phyloP scores from a whole-genome alignment of 2,329 filamentous ascomycete genomes.

The Cordyceps militaris region DNA sequence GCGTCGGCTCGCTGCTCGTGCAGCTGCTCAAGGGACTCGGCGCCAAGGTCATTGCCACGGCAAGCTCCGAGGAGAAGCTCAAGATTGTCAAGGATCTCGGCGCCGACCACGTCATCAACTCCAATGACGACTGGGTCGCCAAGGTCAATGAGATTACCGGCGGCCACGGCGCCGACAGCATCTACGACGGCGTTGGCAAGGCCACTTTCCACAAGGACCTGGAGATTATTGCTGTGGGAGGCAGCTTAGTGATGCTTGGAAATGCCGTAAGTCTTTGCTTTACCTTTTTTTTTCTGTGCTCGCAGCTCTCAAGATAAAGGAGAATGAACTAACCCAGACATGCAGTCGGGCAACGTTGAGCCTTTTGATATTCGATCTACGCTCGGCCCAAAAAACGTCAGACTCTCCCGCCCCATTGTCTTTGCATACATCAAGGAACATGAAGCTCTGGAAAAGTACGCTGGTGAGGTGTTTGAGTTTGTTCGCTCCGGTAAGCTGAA shows the following conservation, averaged over 20 bases:
- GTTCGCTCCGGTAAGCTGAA: constrained; percentile 63
- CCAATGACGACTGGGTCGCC: constrained; percentile 49
- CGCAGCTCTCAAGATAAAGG: no score
- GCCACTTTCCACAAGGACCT: constrained; percentile 74
- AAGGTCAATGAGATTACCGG: constrained; percentile 63
- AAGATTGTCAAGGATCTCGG: constrained; percentile 62
- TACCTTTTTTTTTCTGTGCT: background rate
- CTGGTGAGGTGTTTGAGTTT: constrained; percentile 64
- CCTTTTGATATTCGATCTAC: constrained; percentile 48
- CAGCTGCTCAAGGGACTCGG: constrained; percentile 68
- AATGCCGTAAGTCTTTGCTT: constrained; percentile 57
- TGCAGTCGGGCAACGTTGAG: constrained; percentile 61
- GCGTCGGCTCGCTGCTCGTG: constrained; percentile 67
- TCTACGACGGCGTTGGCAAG: constrained; percentile 84
- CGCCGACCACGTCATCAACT: constrained; percentile 66
- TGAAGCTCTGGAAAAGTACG: constrained; percentile 65
- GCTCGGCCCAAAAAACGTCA: constrained; percentile 67
- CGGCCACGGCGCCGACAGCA: constrained; percentile 64
- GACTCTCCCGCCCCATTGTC: constrained; percentile 67
- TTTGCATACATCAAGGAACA: constrained; percentile 62
- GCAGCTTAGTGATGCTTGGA: constrained; percentile 69
- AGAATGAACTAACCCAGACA: constrained; percentile 11
- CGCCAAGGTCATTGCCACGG: constrained; percentile 73
- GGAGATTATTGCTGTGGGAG: constrained; percentile 68
- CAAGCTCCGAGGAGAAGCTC: constrained; percentile 65